Evolutionary conservation across 257 asterid genomes (phyloP).

Genomic region (Coffea canephora): DNA sequence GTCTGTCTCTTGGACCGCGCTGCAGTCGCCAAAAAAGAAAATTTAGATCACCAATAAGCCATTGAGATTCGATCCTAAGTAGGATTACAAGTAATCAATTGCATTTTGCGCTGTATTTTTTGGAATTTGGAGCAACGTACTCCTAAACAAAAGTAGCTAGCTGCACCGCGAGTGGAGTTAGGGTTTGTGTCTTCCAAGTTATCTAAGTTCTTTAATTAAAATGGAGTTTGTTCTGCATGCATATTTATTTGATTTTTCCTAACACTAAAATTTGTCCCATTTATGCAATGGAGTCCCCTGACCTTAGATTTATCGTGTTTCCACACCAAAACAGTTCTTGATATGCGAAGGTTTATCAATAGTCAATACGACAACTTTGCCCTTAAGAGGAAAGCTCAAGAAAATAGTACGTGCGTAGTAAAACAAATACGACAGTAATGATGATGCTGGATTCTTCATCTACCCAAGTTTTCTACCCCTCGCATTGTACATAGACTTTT

Average conservation of each 20-base stretch:
- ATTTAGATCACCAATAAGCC: constrained; percentile 1
- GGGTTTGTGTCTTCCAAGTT: not conserved
- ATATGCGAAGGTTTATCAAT: no score
- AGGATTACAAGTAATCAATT: not conserved
- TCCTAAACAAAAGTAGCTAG: not conserved
- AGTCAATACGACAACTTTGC: no score
- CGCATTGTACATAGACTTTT: no score
- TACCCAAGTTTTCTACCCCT: no score
- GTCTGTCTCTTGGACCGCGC: constrained; percentile 20
- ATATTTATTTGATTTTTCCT: no score
- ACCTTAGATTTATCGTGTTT: not conserved
- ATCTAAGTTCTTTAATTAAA: constrained; percentile 10
- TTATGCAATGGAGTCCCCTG: not conserved
- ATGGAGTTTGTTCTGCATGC: not conserved
- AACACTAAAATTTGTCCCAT: not conserved
- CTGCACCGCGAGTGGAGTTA: not conserved
- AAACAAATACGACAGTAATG: no score
- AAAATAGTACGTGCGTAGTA: no score
- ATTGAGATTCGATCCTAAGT: not conserved
- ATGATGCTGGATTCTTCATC: no score
- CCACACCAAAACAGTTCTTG: not conserved
- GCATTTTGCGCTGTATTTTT: not conserved
- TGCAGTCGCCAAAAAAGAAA: constrained; percentile 12
- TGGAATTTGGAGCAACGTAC: not conserved
- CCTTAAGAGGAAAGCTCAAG: no score